Conservation (phyloP, 345 rosid species). For the Sisymbrium altissimum region DNA sequence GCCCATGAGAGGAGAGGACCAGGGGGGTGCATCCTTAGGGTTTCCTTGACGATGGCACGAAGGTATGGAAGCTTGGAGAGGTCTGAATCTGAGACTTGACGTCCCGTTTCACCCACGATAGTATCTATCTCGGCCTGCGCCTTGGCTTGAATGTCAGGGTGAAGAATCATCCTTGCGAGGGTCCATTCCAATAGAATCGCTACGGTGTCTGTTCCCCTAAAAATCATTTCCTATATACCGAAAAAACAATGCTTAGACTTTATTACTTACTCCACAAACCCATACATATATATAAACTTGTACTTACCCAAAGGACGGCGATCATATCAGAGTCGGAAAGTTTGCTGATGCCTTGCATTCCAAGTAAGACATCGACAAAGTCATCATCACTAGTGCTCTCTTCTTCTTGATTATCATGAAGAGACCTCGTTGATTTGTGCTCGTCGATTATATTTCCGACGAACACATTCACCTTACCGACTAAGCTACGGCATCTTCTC, state of each 20-base stretch:
- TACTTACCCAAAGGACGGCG: slow-evolving; percentile 51
- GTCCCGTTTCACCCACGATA: slow-evolving; percentile 16
- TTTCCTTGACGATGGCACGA: slow-evolving; percentile 67
- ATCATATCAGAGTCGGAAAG: slow-evolving; percentile 49
- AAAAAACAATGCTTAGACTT: neutral
- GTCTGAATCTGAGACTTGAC: slow-evolving; percentile 48
- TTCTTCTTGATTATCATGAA: slow-evolving; percentile 12
- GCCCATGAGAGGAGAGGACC: slow-evolving; percentile 99
- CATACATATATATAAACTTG: neutral
- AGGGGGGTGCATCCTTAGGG: slow-evolving; percentile 82
- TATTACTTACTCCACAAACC: neutral
- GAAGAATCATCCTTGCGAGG: slow-evolving; percentile 70
- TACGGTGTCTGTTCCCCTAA: slow-evolving; percentile 84
- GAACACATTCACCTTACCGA: slow-evolving; percentile 46
- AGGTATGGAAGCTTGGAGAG: slow-evolving; percentile 55
- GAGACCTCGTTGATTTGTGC: slow-evolving; percentile 37
- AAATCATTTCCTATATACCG: slow-evolving; percentile 74
- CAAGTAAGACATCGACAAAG: slow-evolving; percentile 51
- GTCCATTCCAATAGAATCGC: slow-evolving; percentile 87
- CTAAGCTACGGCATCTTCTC: slow-evolving; percentile 40
- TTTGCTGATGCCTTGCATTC: slow-evolving; percentile 41
- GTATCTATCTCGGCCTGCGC: slow-evolving; percentile 60
- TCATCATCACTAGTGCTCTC: slow-evolving; percentile 22
- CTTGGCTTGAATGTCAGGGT: slow-evolving; percentile 55
- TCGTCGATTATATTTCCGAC: slow-evolving; percentile 62